Evolutionary conservation across 352 stramenopile genomes (phyloP), one percentile per base, ranked within the genome.

Genomic region (Pythium scleroteichum): DNA sequence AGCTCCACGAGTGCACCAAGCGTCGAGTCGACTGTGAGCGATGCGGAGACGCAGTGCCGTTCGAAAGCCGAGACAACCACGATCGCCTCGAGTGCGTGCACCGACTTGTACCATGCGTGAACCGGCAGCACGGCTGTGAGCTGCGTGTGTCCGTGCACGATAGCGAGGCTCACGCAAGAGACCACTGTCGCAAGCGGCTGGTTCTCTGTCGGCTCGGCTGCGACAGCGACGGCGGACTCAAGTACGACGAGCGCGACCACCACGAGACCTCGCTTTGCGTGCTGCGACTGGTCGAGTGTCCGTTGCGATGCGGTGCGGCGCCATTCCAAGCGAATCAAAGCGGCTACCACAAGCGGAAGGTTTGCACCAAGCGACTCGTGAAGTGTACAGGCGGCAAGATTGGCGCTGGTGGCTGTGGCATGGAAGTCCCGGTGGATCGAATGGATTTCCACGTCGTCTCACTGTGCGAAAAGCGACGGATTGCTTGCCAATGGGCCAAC

Each of bases 181-280:
- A 77, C 38, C 80, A 91, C 63, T 94, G 84, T 53, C 79, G 79
- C 27, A 85, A 89, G 59, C 70, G 84, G 10, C 38, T 56, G 0
- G 49, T 86, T 1, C 27, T 59, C 9, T 94, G 84, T 52, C 82
- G 82, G 2, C 66, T 79, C 0, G 55, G 72, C 14, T 94, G 84
- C 58, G 77, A 68, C 23, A 35, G 58, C 4, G 60, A 58, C 0
- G 54, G 52, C 0, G 26, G 13, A 8, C 50, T 92, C 27, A 59
- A 24, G 17, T 85, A 73, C 41, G 79, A 90, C 40, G 46, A 71
- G 35, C 59, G 83, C 14, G 63, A 82, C 16, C 7, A 42, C 13
- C 82, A 94, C 27, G 84, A 94, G 55, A 78, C 54, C 12, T 53
- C 32, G 8, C 62, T 77, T 38, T 94, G 84, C 27, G 53, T 73